Evolutionary conservation across 805 yeast species (phyloP).

Genomic region (Candida suzukii): DNA sequence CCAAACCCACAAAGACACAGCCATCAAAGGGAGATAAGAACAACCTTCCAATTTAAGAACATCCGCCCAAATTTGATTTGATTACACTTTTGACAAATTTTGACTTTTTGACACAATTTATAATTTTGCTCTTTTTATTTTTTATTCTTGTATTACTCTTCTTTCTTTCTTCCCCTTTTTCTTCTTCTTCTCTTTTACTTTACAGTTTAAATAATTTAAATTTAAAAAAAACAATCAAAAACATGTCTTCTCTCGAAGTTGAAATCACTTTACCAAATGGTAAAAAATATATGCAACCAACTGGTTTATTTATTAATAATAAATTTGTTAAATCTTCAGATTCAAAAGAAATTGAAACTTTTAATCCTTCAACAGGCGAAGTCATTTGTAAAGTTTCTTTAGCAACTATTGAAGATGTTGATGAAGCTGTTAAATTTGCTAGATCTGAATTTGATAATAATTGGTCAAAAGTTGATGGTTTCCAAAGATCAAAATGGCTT

Average conservation of each 20-base stretch:
- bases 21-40: no score
- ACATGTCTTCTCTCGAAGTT: neutral
- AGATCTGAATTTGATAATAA: conserved; percentile 35
- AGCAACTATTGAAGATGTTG: conserved; percentile 45
- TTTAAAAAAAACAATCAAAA: neutral
- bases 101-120: no score
- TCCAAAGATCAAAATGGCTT: conserved; percentile 37
- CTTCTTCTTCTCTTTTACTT: no score
- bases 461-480: conserved; percentile 43
- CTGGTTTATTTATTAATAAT: conserved; percentile 84
- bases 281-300: conserved; percentile 54
- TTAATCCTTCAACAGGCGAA: conserved; percentile 50
- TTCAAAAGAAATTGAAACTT: conserved; percentile 51
- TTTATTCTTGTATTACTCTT: no score
- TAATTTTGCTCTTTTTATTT: no score
- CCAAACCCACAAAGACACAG: no score
- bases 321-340: conserved; percentile 58
- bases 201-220: no score
- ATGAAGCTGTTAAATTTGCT: conserved; percentile 47
- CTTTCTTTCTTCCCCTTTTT: no score
- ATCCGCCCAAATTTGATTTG: no score
- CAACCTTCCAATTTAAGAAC: no score
- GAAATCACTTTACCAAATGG: conserved; percentile 42
- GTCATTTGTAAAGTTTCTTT: conserved; percentile 43
- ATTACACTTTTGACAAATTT: no score